Conservation (phyloP, 1,139 yeast species). For the Saccharomycopsis phalli region DNA sequence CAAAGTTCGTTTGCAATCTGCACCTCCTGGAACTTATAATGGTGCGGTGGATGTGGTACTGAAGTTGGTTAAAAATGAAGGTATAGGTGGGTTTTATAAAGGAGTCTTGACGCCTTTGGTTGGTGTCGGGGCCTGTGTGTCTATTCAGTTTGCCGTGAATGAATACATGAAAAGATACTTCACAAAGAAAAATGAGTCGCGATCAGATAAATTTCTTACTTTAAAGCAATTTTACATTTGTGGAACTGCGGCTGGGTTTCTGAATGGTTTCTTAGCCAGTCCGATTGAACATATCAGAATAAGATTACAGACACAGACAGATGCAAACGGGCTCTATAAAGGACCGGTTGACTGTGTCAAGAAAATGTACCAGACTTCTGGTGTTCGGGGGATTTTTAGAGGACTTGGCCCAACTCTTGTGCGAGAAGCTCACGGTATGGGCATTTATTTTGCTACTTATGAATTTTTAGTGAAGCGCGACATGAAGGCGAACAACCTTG, state of each 20-base stretch:
- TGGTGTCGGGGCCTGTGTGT: conserved; percentile 91
- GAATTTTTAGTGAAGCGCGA: conserved; percentile 75
- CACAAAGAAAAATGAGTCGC: conserved; percentile 31
- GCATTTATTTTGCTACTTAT: conserved; percentile 79
- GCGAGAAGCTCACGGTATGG: conserved; percentile 83
- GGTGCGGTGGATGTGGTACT: conserved; percentile 74
- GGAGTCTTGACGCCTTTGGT: conserved; percentile 81
- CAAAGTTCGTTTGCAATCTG: conserved; percentile 82
- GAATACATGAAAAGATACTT: conserved; percentile 85
- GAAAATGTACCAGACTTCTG: conserved; percentile 45
- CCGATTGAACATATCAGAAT: conserved; percentile 94
- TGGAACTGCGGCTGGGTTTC: conserved; percentile 85
- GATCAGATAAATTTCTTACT: conserved; percentile 30
- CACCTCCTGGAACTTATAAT: conserved; percentile 64
- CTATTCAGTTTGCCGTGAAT: conserved; percentile 82
- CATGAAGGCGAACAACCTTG: conserved; percentile 32
- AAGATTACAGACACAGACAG: conserved; percentile 75
- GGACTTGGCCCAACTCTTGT: conserved; percentile 74
- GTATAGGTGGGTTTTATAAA: conserved; percentile 73
- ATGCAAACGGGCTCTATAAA: conserved; percentile 36
- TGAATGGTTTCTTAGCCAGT: conserved; percentile 77
- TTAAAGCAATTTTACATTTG: conserved; percentile 60
- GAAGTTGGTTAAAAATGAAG: conserved; percentile 64
- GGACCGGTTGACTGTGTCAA: conserved; percentile 79
- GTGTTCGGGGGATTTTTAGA: conserved; percentile 57